These are phyloP conservation scores for Trichoderma sp. DNA, from an alignment of 2,329 filamentous ascomycete species.

Conservation along the genomic window DNA sequence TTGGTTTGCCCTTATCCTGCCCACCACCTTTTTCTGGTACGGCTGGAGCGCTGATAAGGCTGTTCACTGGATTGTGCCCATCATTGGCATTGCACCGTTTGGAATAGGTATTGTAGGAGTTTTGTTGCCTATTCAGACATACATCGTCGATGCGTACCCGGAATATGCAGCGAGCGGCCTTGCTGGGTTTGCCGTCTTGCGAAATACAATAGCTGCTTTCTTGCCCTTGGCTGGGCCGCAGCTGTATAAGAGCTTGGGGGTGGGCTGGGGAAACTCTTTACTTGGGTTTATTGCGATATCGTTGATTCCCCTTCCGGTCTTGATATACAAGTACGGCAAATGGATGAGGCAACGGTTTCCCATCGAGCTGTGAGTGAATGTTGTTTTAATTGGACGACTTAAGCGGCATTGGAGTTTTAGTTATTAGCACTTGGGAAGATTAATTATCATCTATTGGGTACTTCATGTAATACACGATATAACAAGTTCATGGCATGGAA, in stretches of 20 bases:
- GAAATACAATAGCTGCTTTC: conserved; percentile 61
- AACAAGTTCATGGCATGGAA: neutral
- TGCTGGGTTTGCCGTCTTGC: conserved; percentile 33
- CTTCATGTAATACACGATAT: too few relatives aligned
- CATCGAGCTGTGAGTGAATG: neutral
- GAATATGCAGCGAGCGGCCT: conserved; percentile 21
- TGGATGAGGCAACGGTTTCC: conserved; percentile 8
- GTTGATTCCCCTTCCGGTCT: conserved; percentile 1
- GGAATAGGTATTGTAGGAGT: conserved; percentile 5
- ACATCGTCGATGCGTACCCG: conserved; percentile 35
- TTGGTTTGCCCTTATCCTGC: conserved; percentile 33
- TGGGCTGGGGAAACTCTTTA: conserved; percentile 53
- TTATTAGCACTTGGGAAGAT: neutral
- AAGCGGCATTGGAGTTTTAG: neutral
- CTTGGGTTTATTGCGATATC: conserved; percentile 46
- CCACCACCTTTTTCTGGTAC: conserved; percentile 36
- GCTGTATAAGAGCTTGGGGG: conserved; percentile 61
- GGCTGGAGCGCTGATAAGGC: conserved; percentile 34
- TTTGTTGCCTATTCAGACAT: conserved; percentile 40
- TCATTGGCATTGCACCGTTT: conserved; percentile 32
- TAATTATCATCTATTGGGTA: neutral
- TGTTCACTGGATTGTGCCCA: conserved; percentile 34
- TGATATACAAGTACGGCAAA: conserved; percentile 5
- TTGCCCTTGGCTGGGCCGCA: conserved; percentile 66
- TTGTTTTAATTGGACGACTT: neutral